phyloP scores from a whole-genome alignment of 441 rosid species.

The Arabidopsis hybrid region DNA sequence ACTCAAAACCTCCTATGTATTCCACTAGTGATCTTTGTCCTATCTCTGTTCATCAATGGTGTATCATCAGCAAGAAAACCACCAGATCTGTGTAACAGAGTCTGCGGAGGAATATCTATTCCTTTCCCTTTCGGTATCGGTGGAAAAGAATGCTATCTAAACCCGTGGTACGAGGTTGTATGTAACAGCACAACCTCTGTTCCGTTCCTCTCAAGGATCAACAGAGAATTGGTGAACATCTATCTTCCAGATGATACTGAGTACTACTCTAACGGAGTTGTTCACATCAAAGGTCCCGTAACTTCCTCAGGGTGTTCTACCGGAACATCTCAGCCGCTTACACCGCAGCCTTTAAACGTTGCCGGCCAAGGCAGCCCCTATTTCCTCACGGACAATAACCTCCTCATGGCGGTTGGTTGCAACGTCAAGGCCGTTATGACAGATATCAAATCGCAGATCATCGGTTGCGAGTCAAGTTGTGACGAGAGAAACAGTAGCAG shows the following conservation, averaged over 20 bases:
- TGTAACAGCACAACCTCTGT: constrained; percentile 35
- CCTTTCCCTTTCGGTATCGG: constrained; percentile 49
- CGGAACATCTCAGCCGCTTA: neutral
- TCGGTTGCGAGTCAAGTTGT: constrained; percentile 41
- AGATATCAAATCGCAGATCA: constrained; percentile 23
- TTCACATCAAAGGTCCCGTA: constrained; percentile 40
- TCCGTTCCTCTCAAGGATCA: constrained; percentile 34
- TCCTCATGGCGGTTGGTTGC: constrained; percentile 47
- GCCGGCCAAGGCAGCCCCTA: constrained; percentile 40
- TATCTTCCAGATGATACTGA: neutral
- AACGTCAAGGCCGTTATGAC: constrained; percentile 39
- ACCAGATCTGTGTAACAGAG: constrained; percentile 38
- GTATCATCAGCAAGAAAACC: constrained; percentile 39
- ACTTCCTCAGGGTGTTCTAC: constrained; percentile 40
- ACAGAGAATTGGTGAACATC: constrained; percentile 38
- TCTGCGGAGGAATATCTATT: constrained; percentile 44
- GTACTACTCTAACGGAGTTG: neutral
- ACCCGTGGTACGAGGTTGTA: constrained; percentile 43
- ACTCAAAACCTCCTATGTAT: constrained; percentile 6
- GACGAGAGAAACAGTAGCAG: constrained; percentile 12
- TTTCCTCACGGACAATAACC: constrained; percentile 37
- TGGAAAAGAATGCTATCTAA: constrained; percentile 36
- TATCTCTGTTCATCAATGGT: constrained; percentile 28
- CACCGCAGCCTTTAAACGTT: constrained; percentile 19
- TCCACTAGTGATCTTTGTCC: neutral